Evolutionary conservation across 106 monocot species (phyloP).

Genomic region (Allium cepa): DNA sequence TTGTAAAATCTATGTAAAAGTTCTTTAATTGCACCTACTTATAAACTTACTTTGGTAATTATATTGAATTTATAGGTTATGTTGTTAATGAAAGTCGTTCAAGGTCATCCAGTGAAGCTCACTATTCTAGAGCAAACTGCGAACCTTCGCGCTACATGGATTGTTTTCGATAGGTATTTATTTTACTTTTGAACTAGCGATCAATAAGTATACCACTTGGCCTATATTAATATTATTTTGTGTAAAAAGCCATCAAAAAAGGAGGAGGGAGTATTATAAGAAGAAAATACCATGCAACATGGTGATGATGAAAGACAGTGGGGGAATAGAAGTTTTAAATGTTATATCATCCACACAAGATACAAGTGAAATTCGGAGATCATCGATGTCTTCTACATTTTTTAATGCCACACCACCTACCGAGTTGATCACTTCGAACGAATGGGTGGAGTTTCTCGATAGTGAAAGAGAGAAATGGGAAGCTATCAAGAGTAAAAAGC

Average conservation of each 20-base stretch:
- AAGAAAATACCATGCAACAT: constrained; percentile 15
- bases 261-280: constrained; percentile 8
- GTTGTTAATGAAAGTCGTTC: constrained; percentile 2
- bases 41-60: too few species aligned
- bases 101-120: constrained; percentile 1
- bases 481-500: background rate
- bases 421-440: background rate
- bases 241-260: constrained; percentile 2
- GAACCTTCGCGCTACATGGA: constrained; percentile 13
- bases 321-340: constrained; percentile 2
- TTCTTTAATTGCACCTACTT: too few species aligned
- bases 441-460: background rate
- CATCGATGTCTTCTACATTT: background rate
- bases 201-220: background rate
- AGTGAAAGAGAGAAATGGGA: background rate
- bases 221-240: background rate
- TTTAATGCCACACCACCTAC: background rate
- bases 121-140: constrained; percentile 8
- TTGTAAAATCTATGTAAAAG: too few species aligned
- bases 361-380: background rate
- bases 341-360: constrained; percentile 1
- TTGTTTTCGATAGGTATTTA: constrained; percentile 7
- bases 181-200: background rate
- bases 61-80: background rate
- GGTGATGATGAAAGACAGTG: constrained; percentile 15